Percentiles rank a stretch among this genome's conserved stretches.
Evolutionary conservation across 345 rosid genomes (phyloP).

Genomic region (Syzygium jambos): DNA sequence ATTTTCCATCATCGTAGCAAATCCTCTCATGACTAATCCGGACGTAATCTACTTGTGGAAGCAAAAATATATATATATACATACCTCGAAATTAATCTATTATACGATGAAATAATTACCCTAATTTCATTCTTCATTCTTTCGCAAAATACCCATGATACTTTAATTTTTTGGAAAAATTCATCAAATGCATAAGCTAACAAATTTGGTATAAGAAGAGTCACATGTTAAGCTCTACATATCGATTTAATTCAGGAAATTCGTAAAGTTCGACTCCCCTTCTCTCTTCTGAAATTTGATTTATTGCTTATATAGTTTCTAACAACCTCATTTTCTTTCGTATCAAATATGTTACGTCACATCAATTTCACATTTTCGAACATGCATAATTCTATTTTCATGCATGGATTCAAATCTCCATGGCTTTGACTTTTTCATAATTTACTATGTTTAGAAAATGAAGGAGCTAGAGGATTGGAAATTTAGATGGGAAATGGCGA

Average conservation of each 20-base stretch:
- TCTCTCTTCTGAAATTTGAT: neutral
- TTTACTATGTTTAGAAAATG: neutral
- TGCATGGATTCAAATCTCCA: neutral
- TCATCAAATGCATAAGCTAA: neutral
- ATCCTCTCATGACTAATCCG: neutral
- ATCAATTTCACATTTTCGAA: neutral
- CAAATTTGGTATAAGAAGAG: neutral
- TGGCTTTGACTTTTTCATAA: rapidly evolving
- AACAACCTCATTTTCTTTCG: neutral
- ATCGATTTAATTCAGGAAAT: neutral
- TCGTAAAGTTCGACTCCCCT: neutral
- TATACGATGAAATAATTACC: neutral
- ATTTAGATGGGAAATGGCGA: neutral
- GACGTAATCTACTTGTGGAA: neutral
- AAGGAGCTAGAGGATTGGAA: neutral
- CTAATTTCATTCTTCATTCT: neutral
- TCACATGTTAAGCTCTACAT: neutral
- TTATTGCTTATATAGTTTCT: neutral
- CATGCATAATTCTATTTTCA: rapidly evolving
- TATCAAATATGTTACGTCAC: neutral
- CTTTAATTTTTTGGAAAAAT: neutral
- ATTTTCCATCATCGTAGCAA: neutral
- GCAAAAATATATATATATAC: neutral
- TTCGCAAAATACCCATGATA: neutral
- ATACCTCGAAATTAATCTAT: neutral